Base-by-base conservation (phyloP, 1,284 basidiomycete species). In the Spongiforma sp. region DNA sequence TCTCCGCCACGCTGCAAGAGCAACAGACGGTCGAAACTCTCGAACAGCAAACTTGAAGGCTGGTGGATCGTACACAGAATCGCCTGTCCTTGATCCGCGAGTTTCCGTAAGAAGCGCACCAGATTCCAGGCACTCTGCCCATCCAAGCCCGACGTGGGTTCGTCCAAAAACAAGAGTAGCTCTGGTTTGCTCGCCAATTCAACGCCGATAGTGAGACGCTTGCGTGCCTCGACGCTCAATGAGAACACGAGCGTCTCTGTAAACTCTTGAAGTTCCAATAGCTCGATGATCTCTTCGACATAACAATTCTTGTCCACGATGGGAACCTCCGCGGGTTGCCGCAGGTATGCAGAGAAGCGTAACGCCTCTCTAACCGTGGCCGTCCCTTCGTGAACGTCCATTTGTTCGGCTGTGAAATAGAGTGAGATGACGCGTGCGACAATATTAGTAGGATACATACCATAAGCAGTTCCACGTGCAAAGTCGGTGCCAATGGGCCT, bases 281-380 rank as follows among this genome's bases (percentile, higher is more conserved):
- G 81, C 66, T 89, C 88, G 52, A 92, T 87, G 77, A 91, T 87
- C 68, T 91, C 89, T 69, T 92, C 90, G 37, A 91, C 90, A 64
- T 95, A 96, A 48, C 82, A 84, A 60, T 94, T 85, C 81, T 96
- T 97, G 75, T 97, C 95, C 62, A 84, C 84, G 68, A 86, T 84
- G 1, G 93, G 75, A 24, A 95, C 83, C 59, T 85, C 79, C 4
- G 84, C 83, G 3, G 94, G 93, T 74, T 98, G 95, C n/a, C 95
- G 89, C 30, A 98, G 84, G 74, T 95, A 87, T 0, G 96, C 95
- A 12, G 91, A 94, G 83, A 98, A 97, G 17, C 90, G 86, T 72
- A 98, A 84, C 3, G 96, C 95, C 75, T 98, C 95, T 28, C 95
- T 90, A 53, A 97, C 92, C 17, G 93, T 92, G 17, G 94, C 87